Base-by-base conservation (phyloP, 2,329 filamentous ascomycete genomes). In the Pseudogymnoascus sp. region DNA sequence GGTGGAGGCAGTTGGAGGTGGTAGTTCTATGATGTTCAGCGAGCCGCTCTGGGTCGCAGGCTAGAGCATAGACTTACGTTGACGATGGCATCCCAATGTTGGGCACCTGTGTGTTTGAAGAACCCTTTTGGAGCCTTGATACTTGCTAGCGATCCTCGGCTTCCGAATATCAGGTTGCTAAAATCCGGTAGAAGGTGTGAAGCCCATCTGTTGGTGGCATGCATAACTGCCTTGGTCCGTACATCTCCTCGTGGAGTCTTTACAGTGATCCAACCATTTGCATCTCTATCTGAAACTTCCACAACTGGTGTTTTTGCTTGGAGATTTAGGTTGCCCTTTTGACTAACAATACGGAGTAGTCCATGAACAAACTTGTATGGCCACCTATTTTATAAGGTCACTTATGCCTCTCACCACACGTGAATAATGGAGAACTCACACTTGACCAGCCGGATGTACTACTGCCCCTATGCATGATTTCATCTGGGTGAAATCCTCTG, bases 1-100 rank as follows among this genome's bases (percentile, higher is more conserved):
- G 72, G 72, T 6, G 71, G 65, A 3, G 72, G 71, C 8, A 72
- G 63, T 64, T 73, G 72, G 1, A 72, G 64, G 60, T 72, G 70
- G 62, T 73, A 73, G 62, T 73, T 73, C 63, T 64, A 49, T 58
- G 23, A 6, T 35, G 11, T 16, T 60, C 12, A 49, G n/a, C 35
- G 60, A 36, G 33, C 11, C 11, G 33, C 33, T 14, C 12, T 36
- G 12, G 11, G 33, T 36, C 33, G 11, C 12, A 36, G 33, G 33
- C 11, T 14, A 14, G 12, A 36, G 33, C 4, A 36, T 36, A 36
- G 11, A 36, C 33, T 14, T 36, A 36, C 33, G 33, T 36, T 36
- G 33, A 14, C 33, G 33, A 14, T 36, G 11, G 2, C 33, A 36
- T 36, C 33, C 33, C 33, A 36, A 14, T 36, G 33, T 14, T 36